phyloP scores from a whole-genome alignment of 768 basidiomycete species.

The Gloeostereum incarnatum region DNA sequence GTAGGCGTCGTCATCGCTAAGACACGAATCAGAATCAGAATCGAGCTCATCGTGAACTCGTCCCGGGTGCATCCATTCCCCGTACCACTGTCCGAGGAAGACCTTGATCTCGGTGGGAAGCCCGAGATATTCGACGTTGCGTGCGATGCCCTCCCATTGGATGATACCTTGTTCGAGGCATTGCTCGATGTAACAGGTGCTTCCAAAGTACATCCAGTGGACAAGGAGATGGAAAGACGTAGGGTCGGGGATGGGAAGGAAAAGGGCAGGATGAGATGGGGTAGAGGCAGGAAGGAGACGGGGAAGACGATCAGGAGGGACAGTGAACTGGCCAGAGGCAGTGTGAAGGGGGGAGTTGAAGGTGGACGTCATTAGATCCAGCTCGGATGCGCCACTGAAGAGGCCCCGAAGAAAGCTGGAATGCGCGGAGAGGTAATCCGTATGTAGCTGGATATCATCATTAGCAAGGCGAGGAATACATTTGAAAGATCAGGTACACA shows the following conservation, averaged over 20 bases:
- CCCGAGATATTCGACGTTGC: constrained; percentile 85
- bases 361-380: constrained; percentile 40
- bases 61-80: constrained; percentile 43
- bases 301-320: constrained; percentile 49
- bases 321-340: constrained; percentile 22
- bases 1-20: constrained; percentile 14
- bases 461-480: constrained; percentile 1
- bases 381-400: constrained; percentile 56
- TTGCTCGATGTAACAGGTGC: constrained; percentile 52
- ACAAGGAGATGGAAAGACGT: constrained; percentile 62
- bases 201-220: constrained; percentile 81
- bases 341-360: constrained; percentile 12
- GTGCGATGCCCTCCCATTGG: constrained; percentile 81
- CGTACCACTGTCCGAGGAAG: constrained; percentile 71
- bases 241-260: constrained; percentile 69
- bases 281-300: constrained; percentile 54
- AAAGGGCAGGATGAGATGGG: constrained; percentile 57
- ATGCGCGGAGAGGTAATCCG: constrained; percentile 76
- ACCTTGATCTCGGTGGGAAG: constrained; percentile 68
- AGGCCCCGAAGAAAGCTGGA: constrained; percentile 65
- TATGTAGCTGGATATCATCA: constrained; percentile 48
- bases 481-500: constrained; percentile 21
- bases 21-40: constrained; percentile 23
- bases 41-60: constrained; percentile 22
- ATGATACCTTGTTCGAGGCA: constrained; percentile 56